Base-by-base conservation (phyloP, 148 eudicot species). In the Fallopia convolvulus region DNA sequence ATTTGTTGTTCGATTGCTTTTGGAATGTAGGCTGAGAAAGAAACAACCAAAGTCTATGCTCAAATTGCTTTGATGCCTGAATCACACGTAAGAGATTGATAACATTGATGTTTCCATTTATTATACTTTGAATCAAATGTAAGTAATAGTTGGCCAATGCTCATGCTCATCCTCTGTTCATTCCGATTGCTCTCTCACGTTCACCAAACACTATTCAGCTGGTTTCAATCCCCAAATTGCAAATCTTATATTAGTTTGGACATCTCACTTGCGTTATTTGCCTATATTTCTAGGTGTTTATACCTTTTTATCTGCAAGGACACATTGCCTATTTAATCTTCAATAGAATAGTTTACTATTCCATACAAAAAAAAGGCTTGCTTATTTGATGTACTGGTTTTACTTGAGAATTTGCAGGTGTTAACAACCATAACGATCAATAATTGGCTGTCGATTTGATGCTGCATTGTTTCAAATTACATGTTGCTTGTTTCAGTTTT, bases 1-100 rank as follows among this genome's bases (percentile, higher is more conserved):
- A 46, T 79, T 49, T 53, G 47, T 76, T 13, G 73, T 74, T 30
- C 36, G 58, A 48, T 80, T 68, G 47, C 33, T 44, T 77, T 46
- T 50, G 52, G 39, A 14, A 61, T 88, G 88, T 88, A 95, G 99
- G 99, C 97, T 78, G 99, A 95, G 84, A 87, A 83, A 80, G 99
- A 95, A 74, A 91, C 93, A 47, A 97, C 92, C 86, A 97, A 95
- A 80, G 99, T 92, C 10, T 95, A 95, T 83, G 97, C 97, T 0
- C 97, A 95, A 81, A 92, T 95, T 66, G 87, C 97, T 82, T 82
- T 95, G 81, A 68, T 88, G 46, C 99, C 99, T 9, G 93, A 88
- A 75, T 14, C 79, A 79, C 91, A 90, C 85, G 98, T 94, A 87
- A 84, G 89, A 50, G 77, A 33, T 72, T 48, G 18, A 68, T 60